Base-by-base conservation (phyloP, 306 rosid genomes). In the Begonia loranthoides region DNA sequence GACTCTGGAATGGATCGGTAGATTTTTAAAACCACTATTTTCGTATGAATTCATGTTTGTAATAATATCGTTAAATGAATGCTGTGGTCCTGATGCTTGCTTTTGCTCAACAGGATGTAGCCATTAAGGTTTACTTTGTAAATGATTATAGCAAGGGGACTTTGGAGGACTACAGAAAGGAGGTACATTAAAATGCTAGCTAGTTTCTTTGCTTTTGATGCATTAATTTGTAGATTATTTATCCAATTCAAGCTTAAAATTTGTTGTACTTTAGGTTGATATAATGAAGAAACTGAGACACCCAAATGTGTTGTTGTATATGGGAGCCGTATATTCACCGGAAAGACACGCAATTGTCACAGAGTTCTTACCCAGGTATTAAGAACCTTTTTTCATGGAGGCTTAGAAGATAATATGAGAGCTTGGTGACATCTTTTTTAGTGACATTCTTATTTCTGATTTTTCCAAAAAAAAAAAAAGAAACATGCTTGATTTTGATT, bases 211-310 rank as follows among this genome's bases (percentile, higher is more conserved):
- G 36, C 36, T 28, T 7, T 4, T 28, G 36, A 7, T 28, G 36
- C 3, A 28, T 28, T 28, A 28, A 28, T 28, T 28, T 28, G 36
- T 28, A 28, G 7, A 33, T 33, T 28, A 36, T 15, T 48, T 6
- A 46, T 28, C 17, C 6, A 55, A 55, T 16, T 12, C 36, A 17
- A 19, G 34, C 46, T 12, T 28, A 28, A 5, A 64, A 15, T 57
- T 40, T 44, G 38, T 56, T 9, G 52, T 17, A 28, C 60, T 51
- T 72, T 68, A 87, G 88, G 73, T 82, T 75, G 73, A 73, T 73
- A 87, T 87, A 75, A 82, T 79, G 95, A 82, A 77, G 78, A 77
- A 87, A 70, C 65, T 77, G 66, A 72, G 95, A 57, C 95, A 82
- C 70, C 93, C 95, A 45, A 82, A 87, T 71, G 89, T 82, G 15